Conservation (phyloP, 2,329 filamentous ascomycete genomes). For the Aspergillus candidus region DNA sequence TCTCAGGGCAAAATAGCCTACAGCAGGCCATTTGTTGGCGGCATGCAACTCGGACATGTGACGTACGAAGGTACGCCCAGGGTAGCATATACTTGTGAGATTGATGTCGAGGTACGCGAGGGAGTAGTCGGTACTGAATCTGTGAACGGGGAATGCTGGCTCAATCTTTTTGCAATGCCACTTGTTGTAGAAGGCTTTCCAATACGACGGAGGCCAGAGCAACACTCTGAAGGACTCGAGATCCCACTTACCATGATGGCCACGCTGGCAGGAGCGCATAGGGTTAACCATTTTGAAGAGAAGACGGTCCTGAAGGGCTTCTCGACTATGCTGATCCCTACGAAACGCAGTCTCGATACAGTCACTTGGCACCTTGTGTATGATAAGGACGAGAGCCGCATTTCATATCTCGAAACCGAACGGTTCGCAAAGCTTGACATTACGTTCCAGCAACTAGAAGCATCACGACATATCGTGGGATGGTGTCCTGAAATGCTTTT, state of each 20-base stretch:
- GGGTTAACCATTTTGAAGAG: not conserved
- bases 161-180: not conserved
- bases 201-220: not conserved
- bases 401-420: not conserved
- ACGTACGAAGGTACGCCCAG: not conserved
- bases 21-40: not conserved
- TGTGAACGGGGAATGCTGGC: slow-evolving; percentile 2
- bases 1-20: not conserved
- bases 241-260: slow-evolving; percentile 1
- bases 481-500: slow-evolving; percentile 3
- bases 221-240: not conserved
- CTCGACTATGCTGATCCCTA: slow-evolving; percentile 1
- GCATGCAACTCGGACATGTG: not conserved
- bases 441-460: not conserved
- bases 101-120: not conserved
- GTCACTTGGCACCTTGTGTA: slow-evolving; percentile 3
- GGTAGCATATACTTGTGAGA: not conserved
- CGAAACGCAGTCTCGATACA: not conserved
- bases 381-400: not conserved
- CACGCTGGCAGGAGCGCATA: not conserved
- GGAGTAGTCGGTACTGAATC: not conserved
- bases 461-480: slow-evolving; percentile 3
- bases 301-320: slow-evolving; percentile 2
- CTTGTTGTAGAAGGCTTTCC: slow-evolving; percentile 4
- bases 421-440: not conserved